Conservation (phyloP, 2,329 filamentous ascomycete species). For the Waltergamsia citrina region DNA sequence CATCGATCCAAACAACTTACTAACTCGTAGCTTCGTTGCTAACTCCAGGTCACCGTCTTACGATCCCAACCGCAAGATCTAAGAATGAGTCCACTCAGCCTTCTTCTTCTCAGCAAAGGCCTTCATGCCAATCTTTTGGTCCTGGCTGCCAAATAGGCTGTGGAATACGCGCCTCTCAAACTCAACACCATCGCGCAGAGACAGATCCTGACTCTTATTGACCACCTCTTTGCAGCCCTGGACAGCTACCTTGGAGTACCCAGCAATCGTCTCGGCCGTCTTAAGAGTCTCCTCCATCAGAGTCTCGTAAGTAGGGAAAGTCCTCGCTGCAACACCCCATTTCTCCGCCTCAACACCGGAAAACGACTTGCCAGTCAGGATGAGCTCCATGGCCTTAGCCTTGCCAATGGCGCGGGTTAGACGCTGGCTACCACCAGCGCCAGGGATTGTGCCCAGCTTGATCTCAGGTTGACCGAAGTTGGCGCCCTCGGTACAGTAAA, state of each 20-base stretch:
- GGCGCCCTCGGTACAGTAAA: slow-evolving; percentile 79
- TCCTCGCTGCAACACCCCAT: slow-evolving; percentile 82
- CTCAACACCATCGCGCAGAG: slow-evolving; percentile 83
- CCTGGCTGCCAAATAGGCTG: slow-evolving; percentile 81
- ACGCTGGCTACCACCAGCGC: slow-evolving; percentile 84
- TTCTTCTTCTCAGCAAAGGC: slow-evolving; percentile 95
- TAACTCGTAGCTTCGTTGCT: too few species aligned
- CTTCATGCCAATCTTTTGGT: slow-evolving; percentile 96
- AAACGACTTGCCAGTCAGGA: slow-evolving; percentile 79
- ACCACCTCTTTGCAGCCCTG: slow-evolving; percentile 96
- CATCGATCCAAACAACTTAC: too few species aligned
- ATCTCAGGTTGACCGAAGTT: slow-evolving; percentile 97
- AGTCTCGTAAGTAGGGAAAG: slow-evolving; percentile 72
- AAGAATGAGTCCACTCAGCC: slow-evolving; percentile 80
- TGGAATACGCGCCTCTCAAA: slow-evolving; percentile 93
- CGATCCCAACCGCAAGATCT: slow-evolving; percentile 12
- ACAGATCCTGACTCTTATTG: slow-evolving; percentile 93
- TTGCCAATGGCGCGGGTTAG: slow-evolving; percentile 78
- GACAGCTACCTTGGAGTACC: slow-evolving; percentile 78
- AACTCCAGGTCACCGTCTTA: too few species aligned
- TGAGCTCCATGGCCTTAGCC: slow-evolving; percentile 82
- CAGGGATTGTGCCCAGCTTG: slow-evolving; percentile 87
- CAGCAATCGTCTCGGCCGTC: slow-evolving; percentile 82
- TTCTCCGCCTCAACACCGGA: slow-evolving; percentile 73
- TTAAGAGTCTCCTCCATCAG: slow-evolving; percentile 72